Evolutionary conservation across 345 rosid species (phyloP), one percentile per base, ranked within the genome.

Genomic region (Salix udensis): DNA sequence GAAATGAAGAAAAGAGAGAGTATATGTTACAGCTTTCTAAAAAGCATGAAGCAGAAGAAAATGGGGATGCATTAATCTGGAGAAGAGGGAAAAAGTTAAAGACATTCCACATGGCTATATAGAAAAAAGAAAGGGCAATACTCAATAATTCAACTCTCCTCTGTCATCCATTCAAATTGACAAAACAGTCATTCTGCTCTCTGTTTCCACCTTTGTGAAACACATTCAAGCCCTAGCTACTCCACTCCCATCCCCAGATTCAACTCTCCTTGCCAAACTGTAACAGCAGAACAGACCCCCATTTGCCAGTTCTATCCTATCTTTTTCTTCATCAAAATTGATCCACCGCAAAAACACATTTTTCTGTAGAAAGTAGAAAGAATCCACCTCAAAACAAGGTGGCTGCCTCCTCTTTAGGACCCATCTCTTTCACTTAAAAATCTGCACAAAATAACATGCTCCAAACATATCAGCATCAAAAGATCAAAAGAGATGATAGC

Each of bases 11-110:
- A n/a, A n/a, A n/a, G n/a, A n/a, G n/a, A n/a, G n/a, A n/a, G n/a
- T n/a, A n/a, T n/a, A n/a, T n/a, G n/a, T n/a, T n/a, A n/a, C 75
- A 10, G 68, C 84, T 82, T 80, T 82, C 65, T 71, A 66, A 64
- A 86, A 84, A 84, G 85, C 82, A 78, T 67, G 78, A 80, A 80
- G 73, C 21, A 24, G 72, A 46, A 82, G 79, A 75, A 80, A 78
- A 76, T 60, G 67, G 84, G 58, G 75, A 64, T 74, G 78, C 82
- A 79, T 72, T 72, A 66, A 73, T 42, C 28, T 79, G 58, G 80
- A 75, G 73, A 82, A 6, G 21, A 34, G 19, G 28, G 40, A 37
- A 76, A 44, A 76, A n/a, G n/a, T n/a, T n/a, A n/a, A n/a, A 74
- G 73, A 72, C 70, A 74, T 79, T 61, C 44, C 88, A 84, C 80